Evolutionary conservation across 176 grass and related monocot species (phyloP).

Genomic region (Aegilops sharonensis): DNA sequence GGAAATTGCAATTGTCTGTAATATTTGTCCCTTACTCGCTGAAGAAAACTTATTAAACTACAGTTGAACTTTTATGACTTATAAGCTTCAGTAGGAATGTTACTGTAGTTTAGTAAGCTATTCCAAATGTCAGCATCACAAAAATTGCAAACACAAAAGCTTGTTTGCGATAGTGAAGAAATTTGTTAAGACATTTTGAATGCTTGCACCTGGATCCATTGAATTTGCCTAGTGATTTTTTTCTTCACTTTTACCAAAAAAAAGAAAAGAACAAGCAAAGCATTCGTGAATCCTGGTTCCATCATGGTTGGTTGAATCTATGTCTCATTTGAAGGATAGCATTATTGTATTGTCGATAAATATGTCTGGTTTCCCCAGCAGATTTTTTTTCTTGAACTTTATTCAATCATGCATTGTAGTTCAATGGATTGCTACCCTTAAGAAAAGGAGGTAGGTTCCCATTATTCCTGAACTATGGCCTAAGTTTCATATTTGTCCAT

Average conservation of each 20-base stretch:
- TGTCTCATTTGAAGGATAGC: background rate
- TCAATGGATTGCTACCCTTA: slow-evolving; percentile 2
- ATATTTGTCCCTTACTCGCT: background rate
- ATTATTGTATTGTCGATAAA: background rate
- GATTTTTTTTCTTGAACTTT: background rate
- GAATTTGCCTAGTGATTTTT: background rate
- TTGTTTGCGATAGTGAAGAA: background rate
- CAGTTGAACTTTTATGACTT: background rate
- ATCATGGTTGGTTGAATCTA: no score
- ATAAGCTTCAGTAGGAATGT: background rate
- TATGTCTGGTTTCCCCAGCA: background rate
- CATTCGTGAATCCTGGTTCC: slow-evolving; percentile 1
- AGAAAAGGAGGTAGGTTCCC: background rate
- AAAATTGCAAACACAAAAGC: background rate
- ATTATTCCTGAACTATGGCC: background rate
- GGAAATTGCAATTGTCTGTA: background rate
- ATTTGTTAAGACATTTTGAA: background rate
- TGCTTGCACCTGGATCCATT: background rate
- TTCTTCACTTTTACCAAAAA: background rate
- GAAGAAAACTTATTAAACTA: background rate
- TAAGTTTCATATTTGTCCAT: background rate
- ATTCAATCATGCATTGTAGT: background rate
- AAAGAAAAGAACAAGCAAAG: background rate
- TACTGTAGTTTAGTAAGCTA: background rate
- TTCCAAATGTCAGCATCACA: background rate